phyloP scores from a whole-genome alignment of 345 rosid genomes.

The Mallotus nudiflorus region DNA sequence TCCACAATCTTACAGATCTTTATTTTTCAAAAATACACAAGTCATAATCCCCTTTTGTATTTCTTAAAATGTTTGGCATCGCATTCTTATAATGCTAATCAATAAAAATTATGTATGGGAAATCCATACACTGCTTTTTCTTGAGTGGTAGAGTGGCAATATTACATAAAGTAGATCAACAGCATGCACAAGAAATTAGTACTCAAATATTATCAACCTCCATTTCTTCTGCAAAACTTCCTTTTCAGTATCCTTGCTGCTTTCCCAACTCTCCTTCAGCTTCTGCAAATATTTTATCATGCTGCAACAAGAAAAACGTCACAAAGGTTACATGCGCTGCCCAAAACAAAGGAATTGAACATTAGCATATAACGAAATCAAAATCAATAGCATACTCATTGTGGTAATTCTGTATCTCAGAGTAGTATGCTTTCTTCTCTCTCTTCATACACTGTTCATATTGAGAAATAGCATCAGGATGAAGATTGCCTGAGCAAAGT shows the following conservation, averaged over 20 bases:
- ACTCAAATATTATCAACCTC: constrained; percentile 54
- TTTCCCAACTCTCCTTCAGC: constrained; percentile 79
- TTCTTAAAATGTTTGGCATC: background rate
- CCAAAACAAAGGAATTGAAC: background rate
- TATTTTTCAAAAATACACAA: background rate
- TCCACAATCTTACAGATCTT: background rate
- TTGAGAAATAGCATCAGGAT: constrained; percentile 72
- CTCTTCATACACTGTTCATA: constrained; percentile 53
- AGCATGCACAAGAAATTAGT: background rate
- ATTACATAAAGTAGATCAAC: background rate
- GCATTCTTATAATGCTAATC: background rate
- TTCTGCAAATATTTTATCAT: constrained; percentile 65
- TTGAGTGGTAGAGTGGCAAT: too few species aligned
- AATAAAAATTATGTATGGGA: background rate
- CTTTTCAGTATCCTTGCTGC: constrained; percentile 63
- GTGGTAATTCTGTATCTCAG: constrained; percentile 71
- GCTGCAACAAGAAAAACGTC: constrained; percentile 49
- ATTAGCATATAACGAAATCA: too few species aligned
- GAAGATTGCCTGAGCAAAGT: constrained; percentile 71
- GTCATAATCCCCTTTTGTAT: background rate
- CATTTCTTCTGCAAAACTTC: constrained; percentile 50
- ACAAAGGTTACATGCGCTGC: constrained; percentile 12
- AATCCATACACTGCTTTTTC: background rate
- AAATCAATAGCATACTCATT: constrained; percentile 53
- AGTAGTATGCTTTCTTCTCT: constrained; percentile 53